Base-by-base conservation (phyloP, 129 eudicot genomes). In the Saussurea involucrata region DNA sequence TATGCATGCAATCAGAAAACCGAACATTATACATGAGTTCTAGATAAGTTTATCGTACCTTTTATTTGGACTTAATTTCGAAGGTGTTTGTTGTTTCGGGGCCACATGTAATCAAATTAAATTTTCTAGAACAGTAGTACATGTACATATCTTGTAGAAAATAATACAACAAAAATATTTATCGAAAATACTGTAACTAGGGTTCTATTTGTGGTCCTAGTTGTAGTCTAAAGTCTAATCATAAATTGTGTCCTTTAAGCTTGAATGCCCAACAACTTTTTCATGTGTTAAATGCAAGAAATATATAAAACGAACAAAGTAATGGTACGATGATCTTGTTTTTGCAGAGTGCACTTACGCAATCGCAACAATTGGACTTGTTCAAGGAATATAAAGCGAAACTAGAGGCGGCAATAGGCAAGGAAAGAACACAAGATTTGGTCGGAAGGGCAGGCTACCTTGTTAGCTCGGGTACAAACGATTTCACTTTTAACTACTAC, bases 401-500 rank as follows among this genome's bases (percentile, higher is more conserved):
- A 73, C 24, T 82, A 60, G 71, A 34, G 58, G 70, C 24, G 21
- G 76, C 79, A 5, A 77, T 82, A 37, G 86, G 86, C 46, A 72
- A 72, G 66, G 86, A 82, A 72, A 77, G 67, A 37, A 82, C 86
- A 2, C 63, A 82, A 31, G 86, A 82, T 82, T 37, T 82, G 37
- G 82, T 82, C 24, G 36, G 66, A 8, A 55, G 79, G 32, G 86
- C 82, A 0, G 86, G 76, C 40, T 82, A 77, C 27, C 36, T 82
- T 66, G 37, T 77, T 24, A 82, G 86, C 66, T 77, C 86, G 2
- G 86, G 86, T 34, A 82, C 86, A 24, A 82, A 82, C 6, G 86
- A 82, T 72, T 82, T 77, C 74, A 72, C 71, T 28, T 82, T 82
- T 66, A 82, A 82, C 75, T 82, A 82, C 70, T 72, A 64, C 6